A percentile compares a stretch with the other conserved stretches of the same genome.
Conservation (phyloP, 192 early-diverging fungal genomes). For the Chytriomyces sp. region DNA sequence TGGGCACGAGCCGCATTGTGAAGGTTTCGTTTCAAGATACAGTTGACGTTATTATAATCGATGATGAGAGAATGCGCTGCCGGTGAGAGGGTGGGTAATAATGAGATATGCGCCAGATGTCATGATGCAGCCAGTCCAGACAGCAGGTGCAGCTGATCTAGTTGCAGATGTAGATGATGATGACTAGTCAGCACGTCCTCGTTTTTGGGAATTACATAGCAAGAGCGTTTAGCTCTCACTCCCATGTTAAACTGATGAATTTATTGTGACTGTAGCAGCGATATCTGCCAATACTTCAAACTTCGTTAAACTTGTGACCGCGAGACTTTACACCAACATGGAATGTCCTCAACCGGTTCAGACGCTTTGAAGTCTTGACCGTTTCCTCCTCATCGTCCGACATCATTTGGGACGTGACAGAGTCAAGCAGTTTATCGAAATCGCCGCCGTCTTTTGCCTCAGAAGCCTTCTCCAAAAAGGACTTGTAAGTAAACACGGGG, state of each 20-base stretch:
- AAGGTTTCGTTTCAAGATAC: too few relatives aligned
- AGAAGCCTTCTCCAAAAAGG: conserved; percentile 1
- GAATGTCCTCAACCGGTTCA: conserved; percentile 18
- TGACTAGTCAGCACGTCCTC: too few relatives aligned
- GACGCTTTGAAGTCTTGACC: not conserved
- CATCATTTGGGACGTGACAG: not conserved
- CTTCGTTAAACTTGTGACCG: not conserved
- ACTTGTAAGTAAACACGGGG: conserved; percentile 20
- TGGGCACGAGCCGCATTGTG: too few relatives aligned
- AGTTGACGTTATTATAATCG: too few relatives aligned
- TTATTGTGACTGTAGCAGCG: too few relatives aligned
- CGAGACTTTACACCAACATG: conserved; percentile 4
- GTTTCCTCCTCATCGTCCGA: conserved; percentile 12
- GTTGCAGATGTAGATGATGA: too few relatives aligned
- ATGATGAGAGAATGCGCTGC: not conserved
- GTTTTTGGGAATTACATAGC: too few relatives aligned
- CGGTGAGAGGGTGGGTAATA: not conserved
- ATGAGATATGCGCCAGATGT: not conserved
- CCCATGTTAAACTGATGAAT: too few relatives aligned
- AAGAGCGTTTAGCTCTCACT: too few relatives aligned
- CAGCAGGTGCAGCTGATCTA: not conserved
- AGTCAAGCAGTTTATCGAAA: not conserved
- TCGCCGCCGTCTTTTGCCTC: conserved; percentile 18
- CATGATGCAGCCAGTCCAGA: not conserved
- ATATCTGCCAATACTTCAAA: not conserved